Conservation (phyloP, 495 filamentous ascomycete species). For the Chaetomium fimeti region DNA sequence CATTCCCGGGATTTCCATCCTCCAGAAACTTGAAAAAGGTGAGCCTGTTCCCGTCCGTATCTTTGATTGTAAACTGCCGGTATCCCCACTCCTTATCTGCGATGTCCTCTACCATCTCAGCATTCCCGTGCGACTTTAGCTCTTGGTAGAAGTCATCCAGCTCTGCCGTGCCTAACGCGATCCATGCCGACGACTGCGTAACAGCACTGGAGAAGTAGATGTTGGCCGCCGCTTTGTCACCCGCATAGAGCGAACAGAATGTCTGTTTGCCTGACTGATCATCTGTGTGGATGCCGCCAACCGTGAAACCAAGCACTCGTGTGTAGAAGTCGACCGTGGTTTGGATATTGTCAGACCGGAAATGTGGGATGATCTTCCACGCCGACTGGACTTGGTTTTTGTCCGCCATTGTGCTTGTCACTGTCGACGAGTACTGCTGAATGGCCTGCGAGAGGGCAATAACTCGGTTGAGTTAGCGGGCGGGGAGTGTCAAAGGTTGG, state of each 20-base stretch:
- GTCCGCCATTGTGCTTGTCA: neutral
- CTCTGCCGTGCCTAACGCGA: neutral
- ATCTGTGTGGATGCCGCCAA: neutral
- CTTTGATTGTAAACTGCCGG: neutral
- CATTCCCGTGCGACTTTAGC: neutral
- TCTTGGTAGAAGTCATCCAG: neutral
- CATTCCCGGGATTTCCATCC: neutral
- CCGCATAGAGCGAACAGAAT: neutral
- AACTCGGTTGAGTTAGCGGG: too few relatives aligned
- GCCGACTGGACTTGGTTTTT: neutral
- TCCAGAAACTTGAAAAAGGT: neutral
- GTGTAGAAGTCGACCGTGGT: neutral
- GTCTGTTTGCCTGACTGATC: neutral
- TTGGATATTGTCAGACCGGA: neutral
- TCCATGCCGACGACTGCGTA: neutral
- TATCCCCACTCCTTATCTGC: slow-evolving; percentile 1
- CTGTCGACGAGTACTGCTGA: too few relatives aligned
- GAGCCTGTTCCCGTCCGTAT: neutral
- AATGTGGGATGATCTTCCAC: slow-evolving; percentile 1
- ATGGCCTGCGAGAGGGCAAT: too few relatives aligned
- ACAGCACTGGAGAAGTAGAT: neutral
- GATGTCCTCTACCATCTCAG: neutral
- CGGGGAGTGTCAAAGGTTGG: too few relatives aligned
- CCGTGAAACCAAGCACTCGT: neutral
- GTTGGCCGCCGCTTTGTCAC: neutral